A percentile compares a stretch with the other conserved stretches of the same genome.
Evolutionary conservation across 805 yeast species (phyloP).

Genomic region (Metschnikowia henanensis): DNA sequence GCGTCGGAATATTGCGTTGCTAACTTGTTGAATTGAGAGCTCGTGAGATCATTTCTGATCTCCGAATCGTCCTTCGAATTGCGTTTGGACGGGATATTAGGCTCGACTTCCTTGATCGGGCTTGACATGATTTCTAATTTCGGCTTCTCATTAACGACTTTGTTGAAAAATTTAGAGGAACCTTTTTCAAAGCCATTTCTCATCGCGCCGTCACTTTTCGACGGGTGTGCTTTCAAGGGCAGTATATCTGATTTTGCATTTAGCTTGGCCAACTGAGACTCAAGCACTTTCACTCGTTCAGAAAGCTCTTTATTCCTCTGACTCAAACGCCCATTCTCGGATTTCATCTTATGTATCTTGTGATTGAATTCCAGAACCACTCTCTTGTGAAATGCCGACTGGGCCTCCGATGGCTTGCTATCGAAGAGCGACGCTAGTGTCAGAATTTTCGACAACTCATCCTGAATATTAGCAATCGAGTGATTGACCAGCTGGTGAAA

Average conservation of each 20-base stretch:
- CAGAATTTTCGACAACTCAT: constrained; percentile 15
- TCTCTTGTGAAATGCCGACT: constrained; percentile 10
- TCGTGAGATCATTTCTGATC: constrained; percentile 12
- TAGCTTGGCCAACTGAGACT: background rate
- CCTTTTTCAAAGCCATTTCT: background rate
- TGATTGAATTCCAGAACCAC: constrained; percentile 18
- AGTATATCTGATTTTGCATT: background rate
- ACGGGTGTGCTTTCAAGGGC: constrained; percentile 4
- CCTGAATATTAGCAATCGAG: constrained; percentile 18
- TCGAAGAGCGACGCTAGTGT: constrained; percentile 11
- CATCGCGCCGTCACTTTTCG: constrained; percentile 5
- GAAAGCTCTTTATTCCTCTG: constrained; percentile 14
- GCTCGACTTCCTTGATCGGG: constrained; percentile 11
- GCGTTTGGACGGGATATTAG: background rate
- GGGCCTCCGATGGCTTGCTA: constrained; percentile 2
- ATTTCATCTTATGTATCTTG: constrained; percentile 14
- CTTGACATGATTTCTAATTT: constrained; percentile 16
- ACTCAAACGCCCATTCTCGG: constrained; percentile 8
- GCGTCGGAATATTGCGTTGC: constrained; percentile 23
- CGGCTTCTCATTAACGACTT: background rate
- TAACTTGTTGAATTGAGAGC: constrained; percentile 21
- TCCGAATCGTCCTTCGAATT: background rate
- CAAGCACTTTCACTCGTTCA: constrained; percentile 5
- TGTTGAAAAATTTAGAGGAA: constrained; percentile 1
- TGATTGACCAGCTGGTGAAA: constrained; percentile 13